Evolutionary conservation across 192 early-diverging fungal species (phyloP).

Genomic region (Linnemannia hyalina): DNA sequence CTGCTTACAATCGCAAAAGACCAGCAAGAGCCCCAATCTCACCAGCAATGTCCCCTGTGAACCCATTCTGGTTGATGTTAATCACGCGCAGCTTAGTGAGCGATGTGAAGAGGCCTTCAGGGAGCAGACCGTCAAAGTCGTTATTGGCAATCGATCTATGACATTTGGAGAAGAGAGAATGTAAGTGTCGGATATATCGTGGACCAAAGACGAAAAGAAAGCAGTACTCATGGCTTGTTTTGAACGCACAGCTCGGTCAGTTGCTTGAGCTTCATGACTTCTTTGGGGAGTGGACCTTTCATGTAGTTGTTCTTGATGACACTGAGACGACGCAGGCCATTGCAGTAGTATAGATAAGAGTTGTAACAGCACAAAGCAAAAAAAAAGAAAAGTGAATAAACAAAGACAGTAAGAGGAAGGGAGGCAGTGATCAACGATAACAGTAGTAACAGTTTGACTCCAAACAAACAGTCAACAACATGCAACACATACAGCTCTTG

Average conservation of each 20-base stretch:
- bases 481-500: constrained; percentile 32
- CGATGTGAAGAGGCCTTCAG: constrained; percentile 17
- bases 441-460: neutral
- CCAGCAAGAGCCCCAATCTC: constrained; percentile 20
- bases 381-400: too few species aligned
- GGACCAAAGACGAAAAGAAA: too few species aligned
- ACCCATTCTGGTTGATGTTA: constrained; percentile 43
- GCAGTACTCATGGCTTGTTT: neutral
- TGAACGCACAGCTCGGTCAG: constrained; percentile 35
- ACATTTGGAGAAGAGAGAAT: neutral
- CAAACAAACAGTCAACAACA: neutral
- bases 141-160: constrained; percentile 40
- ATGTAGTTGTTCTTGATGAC: constrained; percentile 49
- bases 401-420: neutral
- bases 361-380: neutral
- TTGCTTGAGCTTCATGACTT: constrained; percentile 25
- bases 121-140: constrained; percentile 38
- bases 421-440: neutral
- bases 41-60: constrained; percentile 25
- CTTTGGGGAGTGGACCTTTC: constrained; percentile 16
- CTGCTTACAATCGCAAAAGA: constrained; percentile 32
- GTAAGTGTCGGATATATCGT: too few species aligned
- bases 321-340: neutral
- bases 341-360: neutral
- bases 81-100: constrained; percentile 31